Evolutionary conservation across 345 rosid genomes (phyloP), one percentile per base, ranked within the genome.

Genomic region (Populus deltoides): DNA sequence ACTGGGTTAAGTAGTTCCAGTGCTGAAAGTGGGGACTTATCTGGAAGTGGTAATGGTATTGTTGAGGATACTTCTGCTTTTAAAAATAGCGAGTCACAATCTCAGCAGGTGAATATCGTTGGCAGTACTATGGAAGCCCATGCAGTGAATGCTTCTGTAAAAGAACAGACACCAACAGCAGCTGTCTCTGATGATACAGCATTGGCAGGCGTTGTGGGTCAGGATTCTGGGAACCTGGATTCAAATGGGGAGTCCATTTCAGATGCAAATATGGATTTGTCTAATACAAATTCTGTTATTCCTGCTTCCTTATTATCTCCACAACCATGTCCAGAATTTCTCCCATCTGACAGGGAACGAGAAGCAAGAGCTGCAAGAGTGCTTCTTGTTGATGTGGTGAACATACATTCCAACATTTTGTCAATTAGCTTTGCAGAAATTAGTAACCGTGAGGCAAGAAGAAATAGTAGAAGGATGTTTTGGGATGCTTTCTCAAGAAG

Each of bases 401-500:
- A 75, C 71, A 75, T 80, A 49, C 62, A 25, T 63, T 70, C 79
- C 82, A 47, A 45, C 66, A 75, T 33, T 49, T 49, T 79, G 49
- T 62, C 77, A 33, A 74, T 70, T 68, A 59, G 49, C 72, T 55
- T 66, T 45, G 77, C 66, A 61, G 82, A 70, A 11, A 74, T 75
- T 70, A 80, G 71, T 68, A 69, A 59, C 36, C 75, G 43, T 36
- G 82, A 75, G 72, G 41, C 78, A 59, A 62, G 75, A 63, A 47
- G 82, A 71, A 80, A 68, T 63, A 15, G 71, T 63, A 75, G 75
- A 65, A 80, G 82, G 45, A 74, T 62, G 78, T 80, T 69, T 51
- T 70, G 78, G 82, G 75, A 80, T 71, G 75, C 55, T 71, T 80
- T 70, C 18, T 80, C 82, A 24, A 69, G 78, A 79, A 79, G 36